These are phyloP conservation scores for Nothopassalora personata DNA, from an alignment of 2,329 filamentous ascomycete species.

Conservation along the genomic window DNA sequence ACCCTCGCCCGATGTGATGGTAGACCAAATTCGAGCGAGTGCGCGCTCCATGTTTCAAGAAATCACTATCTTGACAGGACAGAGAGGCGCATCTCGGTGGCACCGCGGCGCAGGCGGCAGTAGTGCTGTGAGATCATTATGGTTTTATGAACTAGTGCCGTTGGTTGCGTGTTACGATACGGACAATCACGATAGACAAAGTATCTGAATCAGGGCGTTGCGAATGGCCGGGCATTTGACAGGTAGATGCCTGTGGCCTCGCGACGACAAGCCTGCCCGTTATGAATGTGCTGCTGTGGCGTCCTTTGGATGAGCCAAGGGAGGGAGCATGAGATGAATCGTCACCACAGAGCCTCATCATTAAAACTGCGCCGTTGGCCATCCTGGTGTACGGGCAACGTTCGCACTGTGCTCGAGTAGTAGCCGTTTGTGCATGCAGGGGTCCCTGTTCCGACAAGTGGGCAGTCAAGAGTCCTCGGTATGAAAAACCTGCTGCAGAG, in stretches of 20 bases:
- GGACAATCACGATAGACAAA: not conserved
- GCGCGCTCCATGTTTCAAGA: no score
- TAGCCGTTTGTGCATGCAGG: not conserved
- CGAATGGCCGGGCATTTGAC: not conserved
- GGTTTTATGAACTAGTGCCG: not conserved
- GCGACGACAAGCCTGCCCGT: not conserved
- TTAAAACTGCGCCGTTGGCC: not conserved
- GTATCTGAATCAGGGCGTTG: not conserved
- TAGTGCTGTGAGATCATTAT: no score
- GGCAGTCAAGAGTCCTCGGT: not conserved
- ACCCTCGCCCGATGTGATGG: not conserved
- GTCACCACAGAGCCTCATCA: not conserved
- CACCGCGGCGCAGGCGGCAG: no score
- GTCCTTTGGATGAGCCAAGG: not conserved
- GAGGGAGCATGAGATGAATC: not conserved
- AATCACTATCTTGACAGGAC: no score
- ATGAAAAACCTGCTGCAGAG: not conserved
- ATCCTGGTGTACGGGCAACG: not conserved
- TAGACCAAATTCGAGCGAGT: not conserved
- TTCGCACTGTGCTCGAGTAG: not conserved
- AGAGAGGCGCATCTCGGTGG: no score
- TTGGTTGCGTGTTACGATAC: not conserved
- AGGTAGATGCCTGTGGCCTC: not conserved
- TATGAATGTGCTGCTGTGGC: not conserved
- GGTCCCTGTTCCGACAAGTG: not conserved